Evolutionary conservation across 352 stramenopile species (phyloP), one percentile per base, ranked within the genome.

Genomic region (Pythium rishiriense): DNA sequence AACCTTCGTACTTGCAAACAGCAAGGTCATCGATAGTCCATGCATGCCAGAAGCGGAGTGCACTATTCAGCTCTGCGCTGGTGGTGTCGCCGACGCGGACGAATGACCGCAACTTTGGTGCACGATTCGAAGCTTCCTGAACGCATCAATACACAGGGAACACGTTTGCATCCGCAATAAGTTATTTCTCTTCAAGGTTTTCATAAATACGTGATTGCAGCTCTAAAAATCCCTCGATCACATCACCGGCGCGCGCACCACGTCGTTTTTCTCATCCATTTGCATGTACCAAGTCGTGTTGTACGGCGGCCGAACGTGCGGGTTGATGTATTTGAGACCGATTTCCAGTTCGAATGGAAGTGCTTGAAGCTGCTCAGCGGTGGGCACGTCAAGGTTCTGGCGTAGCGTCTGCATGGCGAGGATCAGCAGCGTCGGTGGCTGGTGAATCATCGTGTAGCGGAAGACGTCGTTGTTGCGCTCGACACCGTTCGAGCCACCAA

Each of bases 31-130:
- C 43, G 83, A 93, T 71, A 93, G 82, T 48, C 84, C 87, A 6
- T 91, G 83, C 64, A 94, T 96, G 87, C 84, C 84, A 10, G 87
- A 96, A 75, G 87, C 85, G 2, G 84, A 94, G 53, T 91, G 83
- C 70, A 81, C 82, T 1, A 90, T 94, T 49, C 82, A 88, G 35
- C 74, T 96, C 8, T 85, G 73, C 53, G 62, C 64, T 12, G 84
- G 84, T 21, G 85, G 84, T 24, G 81, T 94, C 42, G 70, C 68
- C 14, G 83, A 91, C 47, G 69, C 79, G 14, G 73, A 89, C n/a
- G 74, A 88, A 12, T 91, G 68, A 73, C 21, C 3, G 7, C 3
- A 47, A 15, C 41, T 26, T 24, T 47, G 3, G n/a, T 14, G 21
- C 41, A 47, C 6, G 37, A 43, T n/a, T n/a, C 37, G 11, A 37